Evolutionary conservation across 1,284 basidiomycete genomes (phyloP), one percentile per base, ranked within the genome.

Genomic region (Chondrostereum purpureum): DNA sequence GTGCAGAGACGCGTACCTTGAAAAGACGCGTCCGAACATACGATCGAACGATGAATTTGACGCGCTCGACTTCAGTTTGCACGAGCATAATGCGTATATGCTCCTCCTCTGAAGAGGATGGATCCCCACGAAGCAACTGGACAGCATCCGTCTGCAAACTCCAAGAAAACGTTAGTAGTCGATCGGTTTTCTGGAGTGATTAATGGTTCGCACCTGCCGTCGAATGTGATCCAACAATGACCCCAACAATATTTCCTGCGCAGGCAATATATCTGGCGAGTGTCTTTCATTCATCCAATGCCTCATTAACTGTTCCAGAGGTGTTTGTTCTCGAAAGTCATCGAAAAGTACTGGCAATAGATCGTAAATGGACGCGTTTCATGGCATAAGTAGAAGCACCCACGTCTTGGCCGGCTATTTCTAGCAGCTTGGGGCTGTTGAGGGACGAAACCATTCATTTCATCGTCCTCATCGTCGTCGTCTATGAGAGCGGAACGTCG

Each of bases 11-110:
- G 50, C 71, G 42, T 49, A 88, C 92, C 76, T 96, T 96, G 70
- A 77, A 81, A 44, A 94, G 61, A 50, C 92, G 71, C 24, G 86
- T 88, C n/a, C 92, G 75, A 3, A 94, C 76, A 60, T 94, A 95
- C 1, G 86, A 87, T 45, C 91, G 68, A 17, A 94, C 80, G 48
- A 94, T 77, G 58, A 90, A 96, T 64, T 92, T 92, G 55, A 91
- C 87, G 35, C 92, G 78, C 62, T 96, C 92, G 57, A 93, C 80
- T 64, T 96, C 92, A 0, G 89, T 92, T 65, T 93, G 89, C 0
- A 91, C 92, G 39, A 95, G 80, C 69, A 91, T 84, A 35, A 93
- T 86, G 51, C 90, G 75, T 53, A 92, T 86, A 58, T 96, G 91
- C 53, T 95, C 92, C 51, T 94, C 91, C 57, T 93, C 89, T 1